Evolutionary conservation across 208 protist species (phyloP).

Genomic region (Endotrypanum monterogeii): DNA sequence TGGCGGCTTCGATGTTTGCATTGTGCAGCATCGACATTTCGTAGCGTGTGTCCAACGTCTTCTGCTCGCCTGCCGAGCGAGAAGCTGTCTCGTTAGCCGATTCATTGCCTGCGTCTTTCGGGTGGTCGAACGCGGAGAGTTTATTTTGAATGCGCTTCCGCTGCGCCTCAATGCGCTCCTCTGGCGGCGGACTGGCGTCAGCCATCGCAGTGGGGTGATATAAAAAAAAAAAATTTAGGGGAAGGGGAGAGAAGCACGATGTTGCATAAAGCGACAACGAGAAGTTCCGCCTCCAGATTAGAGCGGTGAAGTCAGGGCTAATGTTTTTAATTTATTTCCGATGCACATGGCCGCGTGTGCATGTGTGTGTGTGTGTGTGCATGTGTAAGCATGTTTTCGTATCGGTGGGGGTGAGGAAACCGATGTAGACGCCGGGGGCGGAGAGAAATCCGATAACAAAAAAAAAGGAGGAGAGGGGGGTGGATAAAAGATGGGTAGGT

Average conservation of each 20-base stretch:
- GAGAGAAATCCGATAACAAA: background rate
- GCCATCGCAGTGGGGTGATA: slow-evolving; percentile 3
- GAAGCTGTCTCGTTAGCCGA: background rate
- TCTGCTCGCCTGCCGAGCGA: slow-evolving; percentile 37
- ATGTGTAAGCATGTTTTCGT: background rate
- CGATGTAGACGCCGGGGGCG: background rate
- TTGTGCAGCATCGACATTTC: slow-evolving; percentile 49
- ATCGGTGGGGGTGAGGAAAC: background rate
- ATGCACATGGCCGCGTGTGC: background rate
- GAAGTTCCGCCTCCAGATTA: background rate
- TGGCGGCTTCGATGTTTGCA: slow-evolving; percentile 55
- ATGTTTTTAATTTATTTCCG: background rate
- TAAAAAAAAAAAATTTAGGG: background rate
- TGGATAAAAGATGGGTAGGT: background rate
- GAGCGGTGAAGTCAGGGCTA: background rate
- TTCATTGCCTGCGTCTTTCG: slow-evolving; percentile 8
- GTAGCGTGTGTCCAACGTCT: slow-evolving; percentile 44
- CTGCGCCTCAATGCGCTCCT: slow-evolving; percentile 65
- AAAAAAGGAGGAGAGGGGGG: background rate
- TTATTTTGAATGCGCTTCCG: slow-evolving; percentile 44
- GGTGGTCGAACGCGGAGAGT: slow-evolving; percentile 6
- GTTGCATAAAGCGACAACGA: background rate
- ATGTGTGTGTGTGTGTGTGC: slow-evolving; percentile 2
- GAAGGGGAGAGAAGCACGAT: background rate
- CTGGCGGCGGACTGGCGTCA: slow-evolving; percentile 31